Base-by-base conservation (phyloP, 768 basidiomycete genomes). In the Flagelloscypha sp. region DNA sequence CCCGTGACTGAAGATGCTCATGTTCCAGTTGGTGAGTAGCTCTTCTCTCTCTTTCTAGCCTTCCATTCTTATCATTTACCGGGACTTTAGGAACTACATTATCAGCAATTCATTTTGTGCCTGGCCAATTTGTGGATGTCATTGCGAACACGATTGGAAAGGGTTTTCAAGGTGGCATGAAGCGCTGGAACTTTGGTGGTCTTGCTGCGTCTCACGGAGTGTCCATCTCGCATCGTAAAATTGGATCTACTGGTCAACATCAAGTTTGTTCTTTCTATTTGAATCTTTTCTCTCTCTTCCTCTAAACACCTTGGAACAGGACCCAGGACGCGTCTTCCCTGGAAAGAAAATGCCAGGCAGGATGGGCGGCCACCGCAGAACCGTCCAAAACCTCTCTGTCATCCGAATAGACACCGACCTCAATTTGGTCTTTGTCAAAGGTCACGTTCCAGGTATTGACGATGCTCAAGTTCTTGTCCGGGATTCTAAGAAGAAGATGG, bases 291-390 rank as follows among this genome's bases (percentile, higher is more conserved):
- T 36, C 21, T 22, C 33, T 30, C 27, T 22, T 30, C 28, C 19
- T 34, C 23, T 34, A 17, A 40, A 37, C 31, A 32, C 40, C 27
- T 30, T 41, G 27, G 7, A 35, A 11, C 42, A 98, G 92, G 92
- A 95, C 50, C 94, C 95, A 17, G 95, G 95, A 30, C 79, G 95
- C 49, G 71, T 97, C 5, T 90, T 86, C 63, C 95, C 95, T 3
- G 95, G 95, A 24, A 95, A 92, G 65, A 98, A 97, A 68, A 97
- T 95, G 94, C 79, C 94, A 7, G 95, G 95, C 22, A 81, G 80
- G 16, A 79, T 97, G 68, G 95, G 95, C 33, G 83, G 79, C 37
- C 69, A 76, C 43, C 79, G 80, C 25, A 72, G 74, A 7, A 98
- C 94, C 6, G 69, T 72, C 10, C 90, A 94, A 51, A 98, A 97